Conservation (phyloP, 139 green algal genomes). For the Ulvella scutata region DNA sequence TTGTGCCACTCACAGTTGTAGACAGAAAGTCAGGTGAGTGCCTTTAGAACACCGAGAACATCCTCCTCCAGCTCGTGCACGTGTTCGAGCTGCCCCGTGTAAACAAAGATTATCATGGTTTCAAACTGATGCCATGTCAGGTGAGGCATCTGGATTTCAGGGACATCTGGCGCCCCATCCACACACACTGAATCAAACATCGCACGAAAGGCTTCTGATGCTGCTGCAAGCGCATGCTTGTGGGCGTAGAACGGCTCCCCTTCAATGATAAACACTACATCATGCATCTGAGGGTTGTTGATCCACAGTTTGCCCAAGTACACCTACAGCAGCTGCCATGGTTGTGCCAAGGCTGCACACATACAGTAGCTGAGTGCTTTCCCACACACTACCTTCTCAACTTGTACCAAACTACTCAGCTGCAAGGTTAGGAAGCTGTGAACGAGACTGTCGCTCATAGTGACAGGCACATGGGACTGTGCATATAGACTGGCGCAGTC, state of each 20-base stretch:
- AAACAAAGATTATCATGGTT: conserved; percentile 83
- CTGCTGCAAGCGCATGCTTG: conserved; percentile 70
- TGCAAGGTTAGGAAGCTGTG: no score
- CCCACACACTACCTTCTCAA: no score
- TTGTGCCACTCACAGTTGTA: no score
- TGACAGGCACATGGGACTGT: no score
- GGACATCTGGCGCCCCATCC: conserved; percentile 10
- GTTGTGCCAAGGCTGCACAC: no score
- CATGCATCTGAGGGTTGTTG: conserved; percentile 75
- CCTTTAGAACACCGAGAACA: conserved; percentile 27
- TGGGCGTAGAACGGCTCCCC: conserved; percentile 77
- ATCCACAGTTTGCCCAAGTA: conserved; percentile 74
- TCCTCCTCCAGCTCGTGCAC: conserved; percentile 23
- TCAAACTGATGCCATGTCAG: conserved; percentile 72
- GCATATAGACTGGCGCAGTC: no score
- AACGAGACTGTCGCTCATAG: no score
- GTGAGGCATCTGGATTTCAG: conserved; percentile 92
- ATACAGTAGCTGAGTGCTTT: no score
- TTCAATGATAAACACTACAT: conserved; percentile 91
- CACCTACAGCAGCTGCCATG: no score
- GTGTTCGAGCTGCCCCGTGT: conserved; percentile 49
- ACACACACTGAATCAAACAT: conserved; percentile 88
- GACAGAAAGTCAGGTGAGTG: not conserved
- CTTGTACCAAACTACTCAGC: no score
- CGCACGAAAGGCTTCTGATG: conserved; percentile 76